A percentile compares a stretch with the other conserved stretches of the same genome.
Conservation (phyloP, 1,284 basidiomycete genomes). For the Ustilago bromivora region DNA sequence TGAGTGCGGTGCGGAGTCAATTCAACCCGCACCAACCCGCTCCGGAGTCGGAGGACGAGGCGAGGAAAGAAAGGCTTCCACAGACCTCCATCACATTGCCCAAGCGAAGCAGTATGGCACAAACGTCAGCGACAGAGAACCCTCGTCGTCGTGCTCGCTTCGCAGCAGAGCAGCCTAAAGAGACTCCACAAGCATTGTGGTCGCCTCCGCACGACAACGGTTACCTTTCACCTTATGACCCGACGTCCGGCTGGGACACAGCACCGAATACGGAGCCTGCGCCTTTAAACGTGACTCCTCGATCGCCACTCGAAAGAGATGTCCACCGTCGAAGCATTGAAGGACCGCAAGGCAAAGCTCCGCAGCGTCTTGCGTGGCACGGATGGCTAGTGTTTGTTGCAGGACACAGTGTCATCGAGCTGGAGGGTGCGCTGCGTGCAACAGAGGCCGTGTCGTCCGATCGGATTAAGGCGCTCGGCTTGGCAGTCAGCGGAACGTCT, state of each 20-base stretch:
- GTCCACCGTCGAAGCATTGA: not conserved
- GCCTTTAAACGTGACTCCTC: conserved; percentile 1
- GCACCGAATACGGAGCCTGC: conserved; percentile 4
- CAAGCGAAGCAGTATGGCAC: conserved; percentile 6
- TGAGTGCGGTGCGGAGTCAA: conserved; percentile 31
- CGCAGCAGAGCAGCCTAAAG: not conserved
- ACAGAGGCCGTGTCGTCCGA: conserved; percentile 8
- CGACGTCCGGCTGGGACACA: not conserved
- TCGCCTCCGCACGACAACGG: conserved; percentile 11
- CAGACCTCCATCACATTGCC: not conserved
- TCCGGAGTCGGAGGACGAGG: conserved; percentile 19
- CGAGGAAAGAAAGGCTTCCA: not conserved
- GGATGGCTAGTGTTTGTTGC: conserved; percentile 22
- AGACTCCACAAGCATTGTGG: not conserved
- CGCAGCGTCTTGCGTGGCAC: conserved; percentile 8
- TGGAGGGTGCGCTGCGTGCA: conserved; percentile 23
- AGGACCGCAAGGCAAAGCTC: not conserved
- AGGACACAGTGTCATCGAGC: conserved; percentile 15
- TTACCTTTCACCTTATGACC: conserved; percentile 14
- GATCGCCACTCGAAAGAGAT: conserved; percentile 17
- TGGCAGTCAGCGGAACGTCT: conserved; percentile 8
- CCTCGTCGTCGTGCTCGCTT: conserved; percentile 26
- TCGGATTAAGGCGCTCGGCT: conserved; percentile 17
- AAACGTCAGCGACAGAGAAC: conserved; percentile 4
- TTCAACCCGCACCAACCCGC: conserved; percentile 38